Evolutionary conservation across 2,329 filamentous ascomycete genomes (phyloP).

Genomic region (Macrophomina tecta): DNA sequence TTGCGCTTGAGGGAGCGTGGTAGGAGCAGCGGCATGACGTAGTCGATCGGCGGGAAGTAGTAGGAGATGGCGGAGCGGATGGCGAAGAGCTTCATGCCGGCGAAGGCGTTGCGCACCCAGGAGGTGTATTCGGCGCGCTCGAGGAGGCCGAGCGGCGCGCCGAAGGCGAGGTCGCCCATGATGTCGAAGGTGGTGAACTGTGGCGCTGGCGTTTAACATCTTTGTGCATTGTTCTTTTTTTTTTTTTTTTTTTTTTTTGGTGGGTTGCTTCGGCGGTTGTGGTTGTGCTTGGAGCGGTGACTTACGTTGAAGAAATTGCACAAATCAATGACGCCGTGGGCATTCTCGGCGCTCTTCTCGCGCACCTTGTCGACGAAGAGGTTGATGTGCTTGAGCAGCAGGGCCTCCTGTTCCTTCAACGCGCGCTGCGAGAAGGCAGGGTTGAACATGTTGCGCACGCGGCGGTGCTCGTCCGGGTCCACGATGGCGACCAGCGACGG

Average conservation of each 20-base stretch:
- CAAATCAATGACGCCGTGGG: conserved; percentile 30
- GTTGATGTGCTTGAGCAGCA: conserved; percentile 48
- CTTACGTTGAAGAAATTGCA: conserved; percentile 35
- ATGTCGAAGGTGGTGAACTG: background rate
- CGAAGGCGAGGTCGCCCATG: background rate
- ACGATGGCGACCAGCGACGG: conserved; percentile 47
- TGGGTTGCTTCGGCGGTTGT: no score
- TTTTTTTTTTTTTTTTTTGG: no score
- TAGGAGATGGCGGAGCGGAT: background rate
- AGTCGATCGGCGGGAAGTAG: conserved; percentile 1
- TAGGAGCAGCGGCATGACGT: background rate
- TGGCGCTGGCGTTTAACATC: no score
- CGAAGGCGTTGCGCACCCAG: background rate
- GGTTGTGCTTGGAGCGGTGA: no score
- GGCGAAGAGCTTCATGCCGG: background rate
- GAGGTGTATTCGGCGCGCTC: background rate
- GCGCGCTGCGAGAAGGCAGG: conserved; percentile 50
- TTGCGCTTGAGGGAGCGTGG: conserved; percentile 11
- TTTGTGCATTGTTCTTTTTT: no score
- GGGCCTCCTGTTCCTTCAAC: conserved; percentile 46
- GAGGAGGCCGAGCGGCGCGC: background rate
- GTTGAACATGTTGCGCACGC: conserved; percentile 46
- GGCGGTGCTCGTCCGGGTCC: conserved; percentile 46
- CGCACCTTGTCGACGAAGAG: conserved; percentile 47
- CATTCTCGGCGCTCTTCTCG: conserved; percentile 30